A percentile compares a stretch with the other conserved stretches of the same genome.
phyloP scores from a whole-genome alignment of 345 rosid species.

The Odontarrhena argentea region DNA sequence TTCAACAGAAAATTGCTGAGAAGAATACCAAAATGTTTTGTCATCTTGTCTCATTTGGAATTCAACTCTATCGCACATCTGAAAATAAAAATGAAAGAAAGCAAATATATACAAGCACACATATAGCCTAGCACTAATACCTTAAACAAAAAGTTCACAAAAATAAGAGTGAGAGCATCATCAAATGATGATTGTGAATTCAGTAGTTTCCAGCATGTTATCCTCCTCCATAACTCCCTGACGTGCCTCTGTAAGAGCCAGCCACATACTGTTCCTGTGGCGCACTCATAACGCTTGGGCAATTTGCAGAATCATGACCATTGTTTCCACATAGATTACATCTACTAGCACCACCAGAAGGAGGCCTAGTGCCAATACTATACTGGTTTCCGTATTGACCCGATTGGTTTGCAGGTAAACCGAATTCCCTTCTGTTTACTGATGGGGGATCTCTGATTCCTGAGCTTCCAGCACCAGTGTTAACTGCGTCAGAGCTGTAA shows the following conservation, averaged over 20 bases:
- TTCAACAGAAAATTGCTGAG: too few species aligned
- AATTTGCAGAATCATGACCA: constrained; percentile 63
- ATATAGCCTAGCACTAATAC: constrained; percentile 3
- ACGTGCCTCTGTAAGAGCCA: constrained; percentile 30
- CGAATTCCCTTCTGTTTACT: constrained; percentile 10
- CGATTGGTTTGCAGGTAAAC: constrained; percentile 42
- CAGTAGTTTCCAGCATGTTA: constrained; percentile 56
- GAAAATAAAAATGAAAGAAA: neutral
- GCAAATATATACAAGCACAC: neutral
- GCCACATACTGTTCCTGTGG: constrained; percentile 49
- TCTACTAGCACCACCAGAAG: constrained; percentile 16
- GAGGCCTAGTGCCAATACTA: constrained; percentile 15
- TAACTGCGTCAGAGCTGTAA: constrained; percentile 8
- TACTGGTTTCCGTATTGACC: constrained; percentile 43
- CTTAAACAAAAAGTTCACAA: neutral
- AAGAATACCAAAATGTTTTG: neutral
- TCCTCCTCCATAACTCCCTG: constrained; percentile 44
- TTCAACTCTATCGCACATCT: too few species aligned
- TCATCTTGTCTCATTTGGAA: neutral
- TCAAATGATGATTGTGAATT: constrained; percentile 15
- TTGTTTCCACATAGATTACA: constrained; percentile 65
- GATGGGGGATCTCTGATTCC: constrained; percentile 12
- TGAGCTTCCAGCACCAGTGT: constrained; percentile 8
- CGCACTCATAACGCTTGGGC: constrained; percentile 60
- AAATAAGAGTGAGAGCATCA: neutral